Evolutionary conservation across 345 rosid genomes (phyloP).

Genomic region (Lepidium sativum): DNA sequence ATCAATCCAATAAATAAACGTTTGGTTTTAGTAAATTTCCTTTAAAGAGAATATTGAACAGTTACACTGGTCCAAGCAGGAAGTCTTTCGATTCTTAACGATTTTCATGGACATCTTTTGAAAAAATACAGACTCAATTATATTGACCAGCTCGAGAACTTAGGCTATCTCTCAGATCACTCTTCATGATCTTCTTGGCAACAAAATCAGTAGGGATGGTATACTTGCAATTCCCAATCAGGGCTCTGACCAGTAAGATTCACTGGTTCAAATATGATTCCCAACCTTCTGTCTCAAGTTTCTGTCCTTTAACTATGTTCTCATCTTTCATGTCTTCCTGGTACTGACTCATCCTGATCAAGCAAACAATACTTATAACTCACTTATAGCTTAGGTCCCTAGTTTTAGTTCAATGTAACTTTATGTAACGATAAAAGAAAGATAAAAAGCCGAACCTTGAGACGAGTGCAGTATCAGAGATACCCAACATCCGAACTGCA

Average conservation of each 20-base stretch:
- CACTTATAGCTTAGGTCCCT: neutral
- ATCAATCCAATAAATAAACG: neutral
- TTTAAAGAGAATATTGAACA: no score
- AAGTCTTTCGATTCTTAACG: neutral
- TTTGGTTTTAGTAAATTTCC: no score
- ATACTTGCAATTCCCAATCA: neutral
- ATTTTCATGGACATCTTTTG: neutral
- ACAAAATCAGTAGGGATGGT: neutral
- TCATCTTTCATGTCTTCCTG: conserved; percentile 71
- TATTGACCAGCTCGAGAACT: conserved; percentile 1
- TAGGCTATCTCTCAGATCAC: conserved; percentile 3
- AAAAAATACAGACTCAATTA: neutral
- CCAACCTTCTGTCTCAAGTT: conserved; percentile 62
- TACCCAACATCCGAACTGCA: conserved; percentile 70
- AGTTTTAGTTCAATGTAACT: neutral
- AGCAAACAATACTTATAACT: neutral
- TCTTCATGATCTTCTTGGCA: conserved; percentile 1
- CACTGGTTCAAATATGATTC: conserved; percentile 55
- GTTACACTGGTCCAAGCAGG: neutral
- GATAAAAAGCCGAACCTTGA: conserved; percentile 29
- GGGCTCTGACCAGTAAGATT: conserved; percentile 1
- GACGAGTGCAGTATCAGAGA: conserved; percentile 55
- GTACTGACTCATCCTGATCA: conserved; percentile 78
- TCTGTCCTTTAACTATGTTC: conserved; percentile 64
- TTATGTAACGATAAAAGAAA: neutral